A percentile compares a stretch with the other conserved stretches of the same genome.
These are phyloP conservation scores for Colletotrichum navitas DNA, from an alignment of 2,329 filamentous ascomycete genomes.

Conservation along the genomic window DNA sequence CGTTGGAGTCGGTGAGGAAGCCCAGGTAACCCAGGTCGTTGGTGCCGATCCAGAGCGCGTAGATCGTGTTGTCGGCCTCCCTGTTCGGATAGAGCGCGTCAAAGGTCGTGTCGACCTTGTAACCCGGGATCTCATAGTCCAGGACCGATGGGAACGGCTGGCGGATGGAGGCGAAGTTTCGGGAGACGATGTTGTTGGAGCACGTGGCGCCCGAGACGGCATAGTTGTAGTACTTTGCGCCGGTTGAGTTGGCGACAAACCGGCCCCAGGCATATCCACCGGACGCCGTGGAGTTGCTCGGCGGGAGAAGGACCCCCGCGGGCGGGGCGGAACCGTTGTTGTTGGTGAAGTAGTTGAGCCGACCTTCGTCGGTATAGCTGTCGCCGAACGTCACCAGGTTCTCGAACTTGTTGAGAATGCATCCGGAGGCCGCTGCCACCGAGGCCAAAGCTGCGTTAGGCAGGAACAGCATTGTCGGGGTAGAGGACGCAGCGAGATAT, in stretches of 20 bases:
- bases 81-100: constrained; percentile 59
- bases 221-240: constrained; percentile 73
- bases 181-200: constrained; percentile 74
- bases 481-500: no score
- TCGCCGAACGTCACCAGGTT: constrained; percentile 79
- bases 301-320: constrained; percentile 62
- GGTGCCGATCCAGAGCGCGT: constrained; percentile 84
- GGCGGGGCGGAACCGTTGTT: constrained; percentile 73
- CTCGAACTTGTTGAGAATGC: constrained; percentile 62
- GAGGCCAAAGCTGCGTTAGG: constrained; percentile 23
- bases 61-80: constrained; percentile 73
- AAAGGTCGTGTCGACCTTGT: constrained; percentile 61
- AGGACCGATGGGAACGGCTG: constrained; percentile 71
- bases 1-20: constrained; percentile 75
- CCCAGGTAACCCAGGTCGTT: constrained; percentile 79
- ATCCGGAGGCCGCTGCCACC: constrained; percentile 39
- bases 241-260: constrained; percentile 71
- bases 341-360: constrained; percentile 71
- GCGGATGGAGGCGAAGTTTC: constrained; percentile 64
- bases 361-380: constrained; percentile 81
- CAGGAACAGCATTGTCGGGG: constrained; percentile 25
- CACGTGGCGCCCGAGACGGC: constrained; percentile 80
- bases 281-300: constrained; percentile 66
- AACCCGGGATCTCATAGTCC: constrained; percentile 72
- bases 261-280: constrained; percentile 79